These are phyloP conservation scores for Phytophthora syringae DNA, from an alignment of 352 stramenopile genomes.

Conservation along the genomic window DNA sequence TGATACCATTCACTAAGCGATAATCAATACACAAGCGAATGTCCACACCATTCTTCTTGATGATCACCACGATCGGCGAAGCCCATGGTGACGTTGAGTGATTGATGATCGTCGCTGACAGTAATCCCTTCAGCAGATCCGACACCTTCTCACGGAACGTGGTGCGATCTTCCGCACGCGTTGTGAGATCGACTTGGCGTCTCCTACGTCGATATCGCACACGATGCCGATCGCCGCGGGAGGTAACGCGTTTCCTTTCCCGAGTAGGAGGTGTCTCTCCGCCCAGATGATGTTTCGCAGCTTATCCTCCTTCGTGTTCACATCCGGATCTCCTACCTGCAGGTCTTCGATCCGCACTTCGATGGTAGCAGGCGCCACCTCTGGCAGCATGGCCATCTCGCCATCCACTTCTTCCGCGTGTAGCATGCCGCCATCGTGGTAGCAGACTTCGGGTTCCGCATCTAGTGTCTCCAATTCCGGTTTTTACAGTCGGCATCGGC, in stretches of 20 bases:
- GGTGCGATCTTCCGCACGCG: neutral
- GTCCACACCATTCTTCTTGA: neutral
- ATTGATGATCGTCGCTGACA: neutral
- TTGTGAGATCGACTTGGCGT: neutral
- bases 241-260: neutral
- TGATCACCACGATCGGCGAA: conserved; percentile 9
- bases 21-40: neutral
- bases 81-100: neutral
- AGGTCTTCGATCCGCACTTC: neutral
- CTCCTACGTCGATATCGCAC: neutral
- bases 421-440: neutral
- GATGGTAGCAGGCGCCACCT: neutral
- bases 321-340: neutral
- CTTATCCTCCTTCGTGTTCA: neutral
- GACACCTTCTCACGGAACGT: neutral
- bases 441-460: no score
- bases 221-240: neutral
- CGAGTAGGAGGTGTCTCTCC: neutral
- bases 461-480: no score
- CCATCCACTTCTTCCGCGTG: neutral
- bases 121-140: neutral
- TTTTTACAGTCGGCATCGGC: no score
- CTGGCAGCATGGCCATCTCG: neutral
- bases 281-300: neutral
- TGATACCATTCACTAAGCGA: neutral